These are phyloP conservation scores for Saccharomycopsis lassenensis DNA, from an alignment of 805 yeast species.

Conservation along the genomic window DNA sequence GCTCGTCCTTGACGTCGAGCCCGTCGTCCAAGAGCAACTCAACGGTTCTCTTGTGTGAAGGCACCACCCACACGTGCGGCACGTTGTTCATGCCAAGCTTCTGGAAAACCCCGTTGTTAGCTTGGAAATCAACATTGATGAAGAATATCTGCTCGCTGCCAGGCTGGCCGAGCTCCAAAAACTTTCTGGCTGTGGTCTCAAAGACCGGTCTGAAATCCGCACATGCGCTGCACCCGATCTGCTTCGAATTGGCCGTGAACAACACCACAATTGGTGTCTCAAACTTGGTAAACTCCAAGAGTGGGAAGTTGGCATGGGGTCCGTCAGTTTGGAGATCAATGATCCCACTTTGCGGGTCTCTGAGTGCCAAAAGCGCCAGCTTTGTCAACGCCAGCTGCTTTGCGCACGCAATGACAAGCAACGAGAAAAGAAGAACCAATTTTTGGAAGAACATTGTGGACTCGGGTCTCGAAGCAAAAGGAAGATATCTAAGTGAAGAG, in stretches of 20 bases:
- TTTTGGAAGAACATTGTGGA: no score
- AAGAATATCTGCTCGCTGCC: conserved; percentile 32
- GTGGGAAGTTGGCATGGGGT: no score
- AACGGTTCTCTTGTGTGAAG: conserved; percentile 25
- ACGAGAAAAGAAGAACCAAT: no score
- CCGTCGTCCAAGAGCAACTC: background rate
- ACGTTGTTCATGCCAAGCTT: conserved; percentile 36
- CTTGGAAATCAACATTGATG: conserved; percentile 38
- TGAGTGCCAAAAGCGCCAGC: no score
- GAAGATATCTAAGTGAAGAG: no score
- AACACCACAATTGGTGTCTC: conserved; percentile 7
- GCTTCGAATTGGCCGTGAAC: conserved; percentile 10
- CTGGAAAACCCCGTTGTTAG: conserved; percentile 32
- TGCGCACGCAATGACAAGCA: no score
- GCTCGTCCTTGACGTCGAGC: background rate
- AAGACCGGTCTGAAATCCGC: conserved; percentile 11
- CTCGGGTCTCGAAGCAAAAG: no score
- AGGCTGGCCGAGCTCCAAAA: background rate
- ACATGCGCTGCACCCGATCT: conserved; percentile 11
- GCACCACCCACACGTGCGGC: conserved; percentile 62
- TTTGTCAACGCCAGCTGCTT: no score
- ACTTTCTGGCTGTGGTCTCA: conserved; percentile 9
- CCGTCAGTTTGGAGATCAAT: no score
- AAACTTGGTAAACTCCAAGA: no score
- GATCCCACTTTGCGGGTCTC: no score